Evolutionary conservation across 768 basidiomycete genomes (phyloP), one percentile per base, ranked within the genome.

Genomic region (Pulveroboletus sp.): DNA sequence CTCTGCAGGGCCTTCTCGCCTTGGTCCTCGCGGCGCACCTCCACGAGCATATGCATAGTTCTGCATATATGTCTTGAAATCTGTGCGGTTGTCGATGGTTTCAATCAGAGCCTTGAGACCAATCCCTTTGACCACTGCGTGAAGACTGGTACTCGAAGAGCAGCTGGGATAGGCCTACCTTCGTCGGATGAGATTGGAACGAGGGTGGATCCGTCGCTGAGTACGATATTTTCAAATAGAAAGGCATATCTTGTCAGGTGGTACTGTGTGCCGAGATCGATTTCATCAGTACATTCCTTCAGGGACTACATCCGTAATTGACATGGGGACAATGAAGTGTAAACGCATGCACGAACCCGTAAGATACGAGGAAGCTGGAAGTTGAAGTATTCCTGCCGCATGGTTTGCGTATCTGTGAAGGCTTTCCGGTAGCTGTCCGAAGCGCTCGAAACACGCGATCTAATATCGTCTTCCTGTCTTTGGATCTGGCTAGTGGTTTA

Each of bases 251-350:
- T 79, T 1, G 92, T 87, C 40, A 98, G 74, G 68, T 98, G 95
- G 68, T 97, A 99, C 69, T 98, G 95, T 5, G 91, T 93, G n/a
- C 94, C 96, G 37, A 96, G 75, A 67, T 99, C 96, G 46, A 97
- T 83, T 69, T 99, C 96, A 61, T 97, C 95, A 22, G 89, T 81
- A 60, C 91, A 91, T 65, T 97, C 93, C 67, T 98, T 98, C 50
- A 99, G 73, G 19, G 89, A 80, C 91, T 93, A 41, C 49, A 50
- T 44, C 30, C 19, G 32, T 39, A 32, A 47, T 66, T 17, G 58
- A 54, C 29, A 43, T 7, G 20, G 50, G 14, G 27, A 49, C 24
- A 29, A 24, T 19, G 39, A 7, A 27, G 12, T 32, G 11, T n/a
- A 38, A 37, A 32, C 26, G 47, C 29, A 35, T n/a, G 38, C 27